Evolutionary conservation across 192 early-diverging fungal species (phyloP).

Genomic region (Funneliformis mosseae): DNA sequence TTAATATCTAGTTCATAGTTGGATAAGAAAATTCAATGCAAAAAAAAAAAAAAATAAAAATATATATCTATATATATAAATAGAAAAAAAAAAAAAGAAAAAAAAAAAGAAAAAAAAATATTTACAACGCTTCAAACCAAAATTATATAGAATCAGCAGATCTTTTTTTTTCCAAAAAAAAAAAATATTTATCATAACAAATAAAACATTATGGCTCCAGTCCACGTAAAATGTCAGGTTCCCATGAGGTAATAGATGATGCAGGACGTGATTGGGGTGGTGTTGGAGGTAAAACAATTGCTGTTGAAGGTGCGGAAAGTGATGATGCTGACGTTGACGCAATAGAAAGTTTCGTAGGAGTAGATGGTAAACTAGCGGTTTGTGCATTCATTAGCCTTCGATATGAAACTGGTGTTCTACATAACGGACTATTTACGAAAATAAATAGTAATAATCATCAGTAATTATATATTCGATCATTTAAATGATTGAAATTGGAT

Average conservation of each 20-base stretch:
- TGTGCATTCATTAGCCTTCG: conserved; percentile 3
- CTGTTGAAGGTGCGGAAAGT: conserved; percentile 23
- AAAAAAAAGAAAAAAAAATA: background rate
- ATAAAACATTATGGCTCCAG: conserved; percentile 11
- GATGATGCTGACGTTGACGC: conserved; percentile 10
- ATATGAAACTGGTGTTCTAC: conserved; percentile 17
- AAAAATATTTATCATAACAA: background rate
- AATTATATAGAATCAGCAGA: background rate
- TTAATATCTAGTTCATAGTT: background rate
- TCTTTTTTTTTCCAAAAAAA: background rate
- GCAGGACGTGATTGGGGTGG: conserved; percentile 23
- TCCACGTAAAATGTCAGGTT: conserved; percentile 10
- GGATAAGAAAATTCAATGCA: too few species aligned
- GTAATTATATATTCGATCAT: background rate
- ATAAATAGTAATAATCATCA: background rate
- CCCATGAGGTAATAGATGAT: conserved; percentile 23
- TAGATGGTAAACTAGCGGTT: background rate
- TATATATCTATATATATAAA: background rate
- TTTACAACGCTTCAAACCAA: background rate
- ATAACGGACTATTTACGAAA: conserved; percentile 2
- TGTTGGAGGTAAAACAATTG: conserved; percentile 30
- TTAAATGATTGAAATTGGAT: background rate
- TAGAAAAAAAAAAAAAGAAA: background rate
- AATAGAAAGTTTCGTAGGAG: conserved; percentile 14
- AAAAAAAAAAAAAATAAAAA: background rate